Base-by-base conservation (phyloP, 2,329 filamentous ascomycete genomes). In the Teratosphaeria pseudoeucalypti region DNA sequence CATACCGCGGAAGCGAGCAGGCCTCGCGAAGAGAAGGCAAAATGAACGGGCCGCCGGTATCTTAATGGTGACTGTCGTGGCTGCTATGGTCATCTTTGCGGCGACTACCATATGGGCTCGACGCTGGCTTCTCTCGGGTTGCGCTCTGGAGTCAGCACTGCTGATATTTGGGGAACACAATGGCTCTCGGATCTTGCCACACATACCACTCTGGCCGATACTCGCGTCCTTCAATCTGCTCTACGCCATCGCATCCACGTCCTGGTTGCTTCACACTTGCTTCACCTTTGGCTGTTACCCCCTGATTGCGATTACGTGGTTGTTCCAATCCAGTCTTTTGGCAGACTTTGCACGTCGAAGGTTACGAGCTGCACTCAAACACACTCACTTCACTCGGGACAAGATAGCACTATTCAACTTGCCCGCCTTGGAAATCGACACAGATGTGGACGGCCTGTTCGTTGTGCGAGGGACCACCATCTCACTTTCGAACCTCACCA, bases 351-450 rank as follows among this genome's bases (percentile, higher is more conserved):
- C 72, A 12, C 68, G 77, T 34, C 70, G 69, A 34, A 66, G 61
- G 7, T 68, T 78, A 6, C 61, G 71, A 54, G 71, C 70, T 19
- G 68, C 66, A 26, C 66, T 80, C 10, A 68, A 77, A 32, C 67
- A 75, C 54, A 70, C 79, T 26, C 77, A 81, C 59, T 81, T 82
- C 64, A 77, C 79, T 61, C 76, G 77, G 54, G 79, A 82, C 60
- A 77, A 77, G 60, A 73, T 82, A 58, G 78, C 78, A 2, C 70
- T 79, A 57, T 79, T 79, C 62, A 73, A 78, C 56, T 65, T 80
- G 6, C 79, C 81, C 0, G 80, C 79, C 1, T 66, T 82, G 57
- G 80, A 82, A 64, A 81, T 82, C 52, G 80, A 82, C 63, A 79
- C 76, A 0, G 78, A 81, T 29, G 78, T 81, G 14, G 74, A 79